Base-by-base conservation (phyloP, 768 basidiomycete species). In the Phylloporus scabripes region DNA sequence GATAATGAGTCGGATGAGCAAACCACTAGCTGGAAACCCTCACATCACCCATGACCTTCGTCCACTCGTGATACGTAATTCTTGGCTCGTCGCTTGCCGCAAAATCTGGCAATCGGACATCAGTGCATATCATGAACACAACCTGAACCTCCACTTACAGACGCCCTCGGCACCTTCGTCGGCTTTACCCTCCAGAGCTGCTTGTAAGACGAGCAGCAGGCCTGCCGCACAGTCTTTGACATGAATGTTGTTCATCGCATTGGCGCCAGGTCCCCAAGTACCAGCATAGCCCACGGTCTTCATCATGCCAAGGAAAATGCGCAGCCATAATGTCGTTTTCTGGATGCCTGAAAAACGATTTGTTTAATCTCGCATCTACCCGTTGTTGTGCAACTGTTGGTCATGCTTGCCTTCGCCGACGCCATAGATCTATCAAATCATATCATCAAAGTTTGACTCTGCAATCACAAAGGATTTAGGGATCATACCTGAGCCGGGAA, bases 231-330 rank as follows among this genome's bases (percentile, higher is more conserved):
- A 65, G 45, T 76, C 75, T 43, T 67, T 68, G 44, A 77, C 69
- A 40, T 76, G 74, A 6, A 72, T 60, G 33, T 65, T 70, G 28
- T 61, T 62, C 63, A 72, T 66, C 9, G 63, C 26, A 33, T 73
- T 75, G 32, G 58, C 55, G 2, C 74, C 74, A 5, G 63, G 55
- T 14, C 74, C 75, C 69, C 70, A 76, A 1, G 73, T 72, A n/a
- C 74, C 74, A 0, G 67, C 66, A 36, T 63, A 61, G 21, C 72
- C 70, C 12, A 61, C 50, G 0, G 59, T 52, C 49, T 67, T 63
- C 42, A 59, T 62, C 49, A 71, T 60, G 36, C 59, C 54, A 29
- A 71, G 45, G 55, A 70, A 76, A 7, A 69, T 51, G 38, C 72
- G 70, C 3, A 75, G 53, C 52, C 70, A 68, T 5, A 61, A 15